Percentiles rank a stretch among this genome's conserved stretches.
These are phyloP conservation scores for Camelina sativa DNA, from an alignment of 345 rosid species.

Conservation along the genomic window DNA sequence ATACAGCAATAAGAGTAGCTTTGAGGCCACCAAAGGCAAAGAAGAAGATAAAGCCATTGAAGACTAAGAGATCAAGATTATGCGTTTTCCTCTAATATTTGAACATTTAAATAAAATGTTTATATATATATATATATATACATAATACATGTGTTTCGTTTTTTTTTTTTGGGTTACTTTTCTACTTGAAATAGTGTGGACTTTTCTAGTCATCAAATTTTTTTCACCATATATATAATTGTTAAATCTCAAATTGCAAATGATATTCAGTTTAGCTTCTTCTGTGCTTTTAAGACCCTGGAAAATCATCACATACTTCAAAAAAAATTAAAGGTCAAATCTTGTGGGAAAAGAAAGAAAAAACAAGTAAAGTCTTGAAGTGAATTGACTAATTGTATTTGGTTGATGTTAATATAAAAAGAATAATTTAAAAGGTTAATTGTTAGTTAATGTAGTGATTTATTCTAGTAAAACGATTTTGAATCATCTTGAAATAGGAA, in stretches of 20 bases:
- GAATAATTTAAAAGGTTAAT: no score
- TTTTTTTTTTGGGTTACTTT: not conserved
- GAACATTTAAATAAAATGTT: not conserved
- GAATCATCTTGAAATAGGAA: no score
- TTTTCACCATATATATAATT: not conserved
- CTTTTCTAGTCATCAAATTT: not conserved
- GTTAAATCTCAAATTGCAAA: not conserved
- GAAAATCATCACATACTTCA: no score
- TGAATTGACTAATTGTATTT: no score
- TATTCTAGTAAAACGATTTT: no score
- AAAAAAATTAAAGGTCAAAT: no score
- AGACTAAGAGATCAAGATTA: slow-evolving; percentile 43
- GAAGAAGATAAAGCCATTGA: slow-evolving; percentile 51
- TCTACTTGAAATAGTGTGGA: not conserved
- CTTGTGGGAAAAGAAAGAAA: no score
- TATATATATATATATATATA: not conserved
- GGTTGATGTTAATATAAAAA: no score
- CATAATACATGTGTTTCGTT: not conserved
- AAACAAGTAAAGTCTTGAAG: no score
- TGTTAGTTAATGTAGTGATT: no score
- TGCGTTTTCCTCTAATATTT: slow-evolving; percentile 56
- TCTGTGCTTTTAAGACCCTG: no score
- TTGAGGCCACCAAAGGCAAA: slow-evolving; percentile 69
- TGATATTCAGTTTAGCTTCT: not conserved
- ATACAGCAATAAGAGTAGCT: slow-evolving; percentile 70